Evolutionary conservation across 2,329 filamentous ascomycete species (phyloP), one percentile per base, ranked within the genome.

Genomic region (Hypoxylon sp.): DNA sequence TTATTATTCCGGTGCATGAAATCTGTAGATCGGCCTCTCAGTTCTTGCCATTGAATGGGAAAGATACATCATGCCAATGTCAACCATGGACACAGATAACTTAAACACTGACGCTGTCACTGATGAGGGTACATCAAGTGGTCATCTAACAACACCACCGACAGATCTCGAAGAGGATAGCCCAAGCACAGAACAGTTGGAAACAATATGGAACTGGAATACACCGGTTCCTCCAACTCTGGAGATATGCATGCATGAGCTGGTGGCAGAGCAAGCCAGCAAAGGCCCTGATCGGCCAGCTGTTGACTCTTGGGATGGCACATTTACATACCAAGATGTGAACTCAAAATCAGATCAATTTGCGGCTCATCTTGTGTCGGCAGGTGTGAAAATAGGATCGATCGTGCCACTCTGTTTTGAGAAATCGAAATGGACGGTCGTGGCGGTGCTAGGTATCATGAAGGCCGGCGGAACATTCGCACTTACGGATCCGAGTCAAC

Each of bases 361-460:
- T 5, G 77, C 77, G 2, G 61, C 61, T 4, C 67, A 74, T 46
- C 68, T 80, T 1, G 53, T 65, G 9, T 61, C 62, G 7, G 57
- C 62, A n/a, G 75, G 75, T 11, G 66, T 75, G 26, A 58, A 49
- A 2, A 45, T 68, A 7, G 76, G 75, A n/a, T 69, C 66, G 27
- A 71, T 70, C 7, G 72, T 80, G n/a, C 76, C 77, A 2, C 66
- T 79, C n/a, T 78, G 75, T 57, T 78, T 79, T 50, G 75, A 78
- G 58, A 79, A 79, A 60, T 78, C 75, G 20, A 67, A 66, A 55
- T 78, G 74, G 75, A 73, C 76, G 3, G 66, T 72, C 5, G 68
- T 79, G 15, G 72, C 73, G 0, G 71, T 79, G 3, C 61, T 79
- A 6, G 75, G 69, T 5, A 69, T 78, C 43, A 76, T 79, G 72